Base-by-base conservation (phyloP, 1,284 basidiomycete genomes). In the Trichosporon inkin region DNA sequence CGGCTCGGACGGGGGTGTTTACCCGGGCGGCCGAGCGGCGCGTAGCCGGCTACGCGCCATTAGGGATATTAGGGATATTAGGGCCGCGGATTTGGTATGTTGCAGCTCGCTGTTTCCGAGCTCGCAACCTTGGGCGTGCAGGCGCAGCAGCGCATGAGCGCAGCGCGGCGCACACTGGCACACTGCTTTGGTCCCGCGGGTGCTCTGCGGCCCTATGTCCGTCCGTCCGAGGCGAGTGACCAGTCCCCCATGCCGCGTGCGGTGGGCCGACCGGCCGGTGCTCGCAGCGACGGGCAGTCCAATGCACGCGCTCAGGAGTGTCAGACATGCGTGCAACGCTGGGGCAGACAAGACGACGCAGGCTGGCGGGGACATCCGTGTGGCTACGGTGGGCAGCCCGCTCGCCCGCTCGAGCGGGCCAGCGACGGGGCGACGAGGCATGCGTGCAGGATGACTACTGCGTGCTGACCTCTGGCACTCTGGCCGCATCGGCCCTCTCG, bases 21-120 rank as follows among this genome's bases (percentile, higher is more conserved):
- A 49, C 44, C 44, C 44, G 44, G 41, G 44, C 17, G 16, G 44
- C 41, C 44, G 44, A 24, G 44, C 44, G 44, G 44, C 44, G 22
- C 44, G 2, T 13, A 38, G 35, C 7, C 13, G 35, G 35, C 35
- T 49, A 14, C 22, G 41, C 24, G 44, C 44, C 10, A 47, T 47
- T 28, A 47, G 41, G 41, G 44, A 28, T 32, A 28, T 28, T 22
- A 22, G 38, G 38, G 38, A 8, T 16, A 6, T n/a, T 14, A 17
- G 38, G 44, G 44, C n/a, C 22, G 44, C 16, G 44, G 44, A 49
- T 49, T 49, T 49, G 44, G 44, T 49, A 49, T 49, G 22, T 49
- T 49, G 24, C 14, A 10, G 19, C 40, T 17, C 19, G n/a, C 16
- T 39, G 16, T 17, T 17, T 39, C 38, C 6, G 38, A 7, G 19